Percentiles rank a stretch among this genome's conserved stretches.
Evolutionary conservation across 2,329 filamentous ascomycete genomes (phyloP).

Genomic region (Fusarium incarnatum): DNA sequence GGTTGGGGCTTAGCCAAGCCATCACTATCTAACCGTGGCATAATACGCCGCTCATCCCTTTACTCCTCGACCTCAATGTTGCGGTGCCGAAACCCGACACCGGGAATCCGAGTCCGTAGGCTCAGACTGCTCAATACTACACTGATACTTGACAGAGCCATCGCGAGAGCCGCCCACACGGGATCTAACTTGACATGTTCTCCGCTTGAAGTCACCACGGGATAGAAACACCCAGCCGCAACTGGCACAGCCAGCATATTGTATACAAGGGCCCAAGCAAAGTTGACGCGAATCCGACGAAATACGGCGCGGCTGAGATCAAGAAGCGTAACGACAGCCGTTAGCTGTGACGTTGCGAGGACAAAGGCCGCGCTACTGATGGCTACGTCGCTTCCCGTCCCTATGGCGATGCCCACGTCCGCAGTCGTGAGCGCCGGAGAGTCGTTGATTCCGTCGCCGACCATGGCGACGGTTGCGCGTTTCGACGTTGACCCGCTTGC

Average conservation of each 20-base stretch:
- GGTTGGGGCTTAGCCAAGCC: conserved; percentile 6
- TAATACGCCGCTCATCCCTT: conserved; percentile 1
- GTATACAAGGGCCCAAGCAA: conserved; percentile 86
- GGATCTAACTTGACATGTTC: conserved; percentile 75
- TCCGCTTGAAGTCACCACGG: conserved; percentile 59
- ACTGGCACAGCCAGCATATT: conserved; percentile 83
- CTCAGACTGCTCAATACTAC: conserved; percentile 86
- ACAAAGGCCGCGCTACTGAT: conserved; percentile 86
- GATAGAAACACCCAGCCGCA: conserved; percentile 82
- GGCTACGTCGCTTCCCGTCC: conserved; percentile 85
- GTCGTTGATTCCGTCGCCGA: conserved; percentile 92
- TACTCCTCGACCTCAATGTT: conserved; percentile 24
- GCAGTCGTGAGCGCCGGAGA: conserved; percentile 82
- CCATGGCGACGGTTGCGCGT: conserved; percentile 77
- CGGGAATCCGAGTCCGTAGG: conserved; percentile 65
- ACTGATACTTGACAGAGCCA: conserved; percentile 92
- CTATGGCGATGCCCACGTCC: conserved; percentile 87
- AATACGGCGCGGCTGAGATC: conserved; percentile 79
- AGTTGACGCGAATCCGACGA: conserved; percentile 83
- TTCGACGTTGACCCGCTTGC: conserved; percentile 49
- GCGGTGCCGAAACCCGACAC: conserved; percentile 57
- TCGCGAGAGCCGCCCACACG: conserved; percentile 89
- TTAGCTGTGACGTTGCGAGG: conserved; percentile 77
- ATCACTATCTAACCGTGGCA: conserved; percentile 20
- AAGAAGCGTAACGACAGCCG: conserved; percentile 77